Evolutionary conservation across 352 stramenopile species (phyloP), one percentile per base, ranked within the genome.

Genomic region (Pythium apleroticum): DNA sequence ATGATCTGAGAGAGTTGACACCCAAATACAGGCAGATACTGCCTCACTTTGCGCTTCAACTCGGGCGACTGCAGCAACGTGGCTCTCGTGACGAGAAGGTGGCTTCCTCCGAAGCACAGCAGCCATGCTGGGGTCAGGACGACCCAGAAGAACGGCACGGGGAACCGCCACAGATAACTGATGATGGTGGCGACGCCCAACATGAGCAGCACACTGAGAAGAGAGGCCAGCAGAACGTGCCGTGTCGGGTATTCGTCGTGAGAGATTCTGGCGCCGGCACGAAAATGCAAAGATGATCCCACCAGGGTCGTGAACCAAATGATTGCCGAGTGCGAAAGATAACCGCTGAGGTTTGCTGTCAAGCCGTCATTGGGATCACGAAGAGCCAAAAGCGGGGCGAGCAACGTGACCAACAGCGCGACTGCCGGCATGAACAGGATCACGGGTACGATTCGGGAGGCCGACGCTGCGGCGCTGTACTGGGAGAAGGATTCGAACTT

Each of bases 1-100:
- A 66, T 39, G 43, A 66, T 31, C 24, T 71, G 65, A 17, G 48
- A 58, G 25, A 35, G 20, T 19, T 71, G 65, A 15, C 66, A 41
- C 5, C 31, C 24, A 15, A 64, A 52, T 11, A 30, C 46, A 1
- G 46, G 57, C 2, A 63, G 19, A 25, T 49, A 49, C 28, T 17
- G 41, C n/a, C 4, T 7, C 17, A 49, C 20, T 28, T 49, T 49
- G 7, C n/a, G n/a, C 0, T 27, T 49, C n/a, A 27, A 6, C 12
- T 49, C 41, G 19, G 3, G 41, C 1, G 41, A 49, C 6, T 22
- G n/a, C 9, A 28, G 41, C 14, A 28, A 28, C 1, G 6, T 8
- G 7, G n/a, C 19, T 49, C n/a, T 4, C 0, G 41, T 27, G 41
- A 28, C 41, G 41, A 25, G 20, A 49, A 22, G 17, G 28, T 49